Base-by-base conservation (phyloP, 768 basidiomycete species). In the Brasilioporus rufonigricans region DNA sequence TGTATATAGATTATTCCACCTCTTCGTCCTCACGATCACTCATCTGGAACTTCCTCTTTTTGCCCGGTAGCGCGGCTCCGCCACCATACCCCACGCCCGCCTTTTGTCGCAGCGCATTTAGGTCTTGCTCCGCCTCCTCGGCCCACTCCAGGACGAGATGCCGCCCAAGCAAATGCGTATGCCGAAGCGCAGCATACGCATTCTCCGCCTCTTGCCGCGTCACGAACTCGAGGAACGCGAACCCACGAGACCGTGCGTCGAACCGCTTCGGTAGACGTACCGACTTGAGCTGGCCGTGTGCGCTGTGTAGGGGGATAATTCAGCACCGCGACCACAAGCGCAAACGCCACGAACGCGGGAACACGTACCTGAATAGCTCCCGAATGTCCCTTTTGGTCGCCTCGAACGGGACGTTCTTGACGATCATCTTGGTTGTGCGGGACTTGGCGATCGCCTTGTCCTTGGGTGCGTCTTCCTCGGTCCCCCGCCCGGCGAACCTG, bases 381-480 rank as follows among this genome's bases (percentile, higher is more conserved):
- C 89, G 78, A 24, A 99, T 80, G 61, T 99, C 97, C 74, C 90
- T 93, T 77, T 89, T 92, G 40, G 88, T 88, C 43, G 89, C 92
- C 71, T 99, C 97, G 75, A 99, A 99, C 38, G 97, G 94, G 50
- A 98, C 81, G 64, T 99, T 99, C 83, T 98, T 98, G 61, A 98
- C 93, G 48, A 98, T 85, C 80, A 98, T 86, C 83, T 98, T 98
- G 59, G 93, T 90, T 58, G 89, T 88, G 55, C 80, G 80, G 47
- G 79, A 82, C 74, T 82, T 86, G 29, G 74, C 70, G 10, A 60
- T 60, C 16, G 62, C 73, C 24, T 65, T 71, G 52, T 69, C 76
- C 31, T 65, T 75, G 43, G 70, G 68, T n/a, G 69, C 75, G 47
- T 82, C 84, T 33, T 84, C 89, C 38, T 83, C 84, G 10, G 67